Percentiles rank a stretch among this genome's conserved stretches.
phyloP scores from a whole-genome alignment of 176 grass and related monocot genomes.

The Paspalum vaginatum region DNA sequence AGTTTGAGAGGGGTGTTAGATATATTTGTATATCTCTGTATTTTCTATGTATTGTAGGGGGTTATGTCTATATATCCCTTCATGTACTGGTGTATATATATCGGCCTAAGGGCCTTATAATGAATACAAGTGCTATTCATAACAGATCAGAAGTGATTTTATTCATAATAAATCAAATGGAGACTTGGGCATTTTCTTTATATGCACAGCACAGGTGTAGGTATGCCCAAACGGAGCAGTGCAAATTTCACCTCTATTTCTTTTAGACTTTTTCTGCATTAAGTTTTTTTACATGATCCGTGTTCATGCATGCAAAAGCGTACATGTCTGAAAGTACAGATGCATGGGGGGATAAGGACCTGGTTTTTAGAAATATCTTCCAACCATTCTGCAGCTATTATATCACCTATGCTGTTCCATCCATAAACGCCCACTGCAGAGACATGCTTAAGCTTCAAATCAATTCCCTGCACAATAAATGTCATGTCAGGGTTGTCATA shows the following conservation, averaged over 20 bases:
- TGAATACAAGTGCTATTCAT: no score
- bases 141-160: no score
- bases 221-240: no score
- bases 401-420: conserved; percentile 88
- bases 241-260: conserved; percentile 5
- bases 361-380: conserved; percentile 98
- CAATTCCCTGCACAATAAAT: conserved; percentile 73
- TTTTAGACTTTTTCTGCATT: background rate
- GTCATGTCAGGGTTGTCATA: background rate
- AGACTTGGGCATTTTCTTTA: no score
- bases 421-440: conserved; percentile 93
- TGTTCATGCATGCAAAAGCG: background rate
- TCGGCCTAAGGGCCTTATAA: no score
- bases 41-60: no score
- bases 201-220: no score
- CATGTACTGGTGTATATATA: no score
- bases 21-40: no score
- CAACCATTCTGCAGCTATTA: conserved; percentile 83
- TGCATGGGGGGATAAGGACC: conserved; percentile 52
- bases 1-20: no score
- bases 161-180: no score
- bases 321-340: conserved; percentile 31
- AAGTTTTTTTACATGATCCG: background rate
- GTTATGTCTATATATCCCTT: no score
- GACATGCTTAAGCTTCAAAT: conserved; percentile 95